phyloP scores from a whole-genome alignment of 139 green algal genomes.

The Tetraselmis striata region DNA sequence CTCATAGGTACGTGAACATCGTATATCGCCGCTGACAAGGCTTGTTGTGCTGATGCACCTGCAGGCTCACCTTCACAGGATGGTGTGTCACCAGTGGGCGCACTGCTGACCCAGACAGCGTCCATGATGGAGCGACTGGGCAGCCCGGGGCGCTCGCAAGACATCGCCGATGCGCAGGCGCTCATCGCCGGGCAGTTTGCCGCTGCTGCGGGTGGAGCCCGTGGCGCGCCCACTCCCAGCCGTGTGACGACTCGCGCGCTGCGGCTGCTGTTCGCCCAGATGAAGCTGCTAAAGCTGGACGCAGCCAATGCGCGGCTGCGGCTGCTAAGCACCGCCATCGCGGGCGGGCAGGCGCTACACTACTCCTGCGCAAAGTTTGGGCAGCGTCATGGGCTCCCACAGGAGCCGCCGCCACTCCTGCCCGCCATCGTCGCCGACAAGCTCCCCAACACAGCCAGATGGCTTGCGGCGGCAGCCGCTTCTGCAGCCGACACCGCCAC shows the following conservation, averaged over 20 bases:
- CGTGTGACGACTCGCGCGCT: conserved; percentile 36
- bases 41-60: too few species aligned
- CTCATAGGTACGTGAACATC: too few species aligned
- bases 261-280: conserved; percentile 53
- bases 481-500: background rate
- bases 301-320: conserved; percentile 62
- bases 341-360: conserved; percentile 15
- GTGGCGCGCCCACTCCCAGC: background rate
- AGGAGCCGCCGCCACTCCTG: background rate
- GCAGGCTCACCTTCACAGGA: too few species aligned
- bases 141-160: conserved; percentile 21
- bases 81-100: conserved; percentile 8
- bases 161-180: conserved; percentile 11
- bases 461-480: conserved; percentile 13
- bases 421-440: background rate
- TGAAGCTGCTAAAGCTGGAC: conserved; percentile 72
- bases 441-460: conserved; percentile 22
- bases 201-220: background rate
- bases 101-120: conserved; percentile 29
- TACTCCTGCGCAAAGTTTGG: conserved; percentile 52
- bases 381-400: conserved; percentile 20
- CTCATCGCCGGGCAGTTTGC: conserved; percentile 19
- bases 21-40: too few species aligned
- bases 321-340: conserved; percentile 15
- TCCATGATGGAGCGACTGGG: conserved; percentile 26